A percentile compares a stretch with the other conserved stretches of the same genome.
Evolutionary conservation across 1,284 basidiomycete genomes (phyloP).

Genomic region (Termitomyces sp.): DNA sequence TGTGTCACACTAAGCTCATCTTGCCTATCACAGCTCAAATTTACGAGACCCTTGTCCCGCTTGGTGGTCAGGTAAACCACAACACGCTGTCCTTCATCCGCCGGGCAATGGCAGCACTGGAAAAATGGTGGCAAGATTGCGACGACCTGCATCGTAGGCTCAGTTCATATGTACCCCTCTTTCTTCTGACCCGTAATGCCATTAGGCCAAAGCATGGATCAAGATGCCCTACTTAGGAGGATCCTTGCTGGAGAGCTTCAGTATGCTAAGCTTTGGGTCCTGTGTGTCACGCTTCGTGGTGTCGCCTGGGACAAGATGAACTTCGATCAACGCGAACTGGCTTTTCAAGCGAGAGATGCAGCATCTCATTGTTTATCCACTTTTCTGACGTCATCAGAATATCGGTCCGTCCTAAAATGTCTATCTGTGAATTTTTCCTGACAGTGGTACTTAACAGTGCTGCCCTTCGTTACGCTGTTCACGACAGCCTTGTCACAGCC

Average conservation of each 20-base stretch:
- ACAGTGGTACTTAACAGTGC: conserved; percentile 37
- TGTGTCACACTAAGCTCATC: not conserved
- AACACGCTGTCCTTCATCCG: conserved; percentile 83
- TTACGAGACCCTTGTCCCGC: conserved; percentile 80
- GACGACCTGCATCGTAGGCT: conserved; percentile 71
- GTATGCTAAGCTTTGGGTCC: conserved; percentile 90
- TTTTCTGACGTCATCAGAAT: conserved; percentile 73
- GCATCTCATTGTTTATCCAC: conserved; percentile 80
- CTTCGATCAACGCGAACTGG: conserved; percentile 88
- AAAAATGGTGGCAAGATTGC: conserved; percentile 88
- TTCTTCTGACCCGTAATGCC: conserved; percentile 2
- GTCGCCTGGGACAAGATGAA: conserved; percentile 94
- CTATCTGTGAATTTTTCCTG: not conserved
- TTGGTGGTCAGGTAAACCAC: conserved; percentile 84
- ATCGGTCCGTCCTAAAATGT: conserved; percentile 46
- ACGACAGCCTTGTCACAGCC: conserved; percentile 87
- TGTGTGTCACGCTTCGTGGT: conserved; percentile 86
- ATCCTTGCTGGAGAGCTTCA: conserved; percentile 84
- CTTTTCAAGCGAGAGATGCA: conserved; percentile 90
- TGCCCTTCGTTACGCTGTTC: conserved; percentile 84
- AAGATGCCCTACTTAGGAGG: conserved; percentile 79
- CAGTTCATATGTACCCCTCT: not conserved
- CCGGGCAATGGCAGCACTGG: conserved; percentile 76
- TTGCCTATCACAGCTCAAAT: conserved; percentile 65
- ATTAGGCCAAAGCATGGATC: conserved; percentile 73